These are phyloP conservation scores for Parafenestella ontariensis DNA, from an alignment of 2,329 filamentous ascomycete species.

Conservation along the genomic window DNA sequence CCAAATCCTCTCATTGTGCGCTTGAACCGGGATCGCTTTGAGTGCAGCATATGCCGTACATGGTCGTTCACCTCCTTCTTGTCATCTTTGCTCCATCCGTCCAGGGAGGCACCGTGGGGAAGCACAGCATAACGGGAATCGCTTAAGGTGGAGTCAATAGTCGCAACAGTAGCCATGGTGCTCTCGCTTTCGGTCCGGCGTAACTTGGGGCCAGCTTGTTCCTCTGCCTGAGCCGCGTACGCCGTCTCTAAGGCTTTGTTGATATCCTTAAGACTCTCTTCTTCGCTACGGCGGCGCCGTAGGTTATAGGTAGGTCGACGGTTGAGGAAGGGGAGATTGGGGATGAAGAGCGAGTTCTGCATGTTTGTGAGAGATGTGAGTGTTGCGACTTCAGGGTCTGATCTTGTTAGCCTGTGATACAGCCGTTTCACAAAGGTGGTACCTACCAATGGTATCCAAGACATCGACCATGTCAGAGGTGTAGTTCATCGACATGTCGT, in stretches of 20 bases:
- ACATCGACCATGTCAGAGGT: slow-evolving; percentile 70
- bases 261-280: slow-evolving; percentile 41
- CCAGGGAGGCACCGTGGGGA: slow-evolving; percentile 73
- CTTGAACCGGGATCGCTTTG: slow-evolving; percentile 79
- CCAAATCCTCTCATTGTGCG: slow-evolving; percentile 79
- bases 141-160: slow-evolving; percentile 71
- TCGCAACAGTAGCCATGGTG: slow-evolving; percentile 54
- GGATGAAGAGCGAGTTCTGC: slow-evolving; percentile 87
- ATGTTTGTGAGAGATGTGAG: slow-evolving; percentile 86
- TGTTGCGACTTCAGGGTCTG: slow-evolving; percentile 84
- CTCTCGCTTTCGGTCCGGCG: slow-evolving; percentile 32
- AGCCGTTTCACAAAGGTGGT: background rate
- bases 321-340: slow-evolving; percentile 81
- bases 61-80: slow-evolving; percentile 82
- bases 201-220: slow-evolving; percentile 30
- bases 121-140: slow-evolving; percentile 80
- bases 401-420: slow-evolving; percentile 18
- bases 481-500: slow-evolving; percentile 55
- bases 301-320: slow-evolving; percentile 80
- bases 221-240: slow-evolving; percentile 22
- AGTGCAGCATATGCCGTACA: slow-evolving; percentile 87
- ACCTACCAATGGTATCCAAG: slow-evolving; percentile 71
- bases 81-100: slow-evolving; percentile 78
- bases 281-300: slow-evolving; percentile 57
- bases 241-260: slow-evolving; percentile 34